These are phyloP conservation scores for Neotropicomus parvogracilis DNA, from an alignment of 1,284 basidiomycete species.

Conservation along the genomic window DNA sequence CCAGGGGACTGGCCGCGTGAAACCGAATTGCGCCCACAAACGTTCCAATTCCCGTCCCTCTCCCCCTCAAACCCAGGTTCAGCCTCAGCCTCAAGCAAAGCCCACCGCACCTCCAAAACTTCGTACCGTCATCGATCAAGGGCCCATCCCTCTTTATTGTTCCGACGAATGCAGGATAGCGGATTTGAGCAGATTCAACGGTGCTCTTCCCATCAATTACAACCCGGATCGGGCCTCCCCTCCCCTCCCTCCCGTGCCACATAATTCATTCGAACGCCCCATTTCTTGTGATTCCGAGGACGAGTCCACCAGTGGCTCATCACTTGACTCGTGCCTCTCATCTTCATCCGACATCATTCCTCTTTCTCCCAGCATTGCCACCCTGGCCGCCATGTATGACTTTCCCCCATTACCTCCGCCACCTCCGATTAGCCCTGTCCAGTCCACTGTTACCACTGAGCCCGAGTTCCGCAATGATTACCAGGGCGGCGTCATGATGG, in stretches of 20 bases:
- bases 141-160: constrained; percentile 72
- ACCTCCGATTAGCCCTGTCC: constrained; percentile 37
- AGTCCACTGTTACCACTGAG: constrained; percentile 19
- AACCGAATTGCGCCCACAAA: constrained; percentile 52
- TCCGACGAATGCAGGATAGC: constrained; percentile 66
- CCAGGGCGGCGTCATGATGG: constrained; percentile 64
- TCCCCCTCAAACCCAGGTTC: constrained; percentile 22
- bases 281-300: constrained; percentile 37
- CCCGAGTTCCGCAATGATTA: constrained; percentile 39
- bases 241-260: constrained; percentile 39
- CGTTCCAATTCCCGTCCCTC: constrained; percentile 36
- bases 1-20: constrained; percentile 58
- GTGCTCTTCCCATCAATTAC: constrained; percentile 45
- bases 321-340: constrained; percentile 39
- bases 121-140: constrained; percentile 69
- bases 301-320: constrained; percentile 40
- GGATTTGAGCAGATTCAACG: constrained; percentile 47
- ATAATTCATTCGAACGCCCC: constrained; percentile 35
- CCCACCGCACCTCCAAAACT: constrained; percentile 41
- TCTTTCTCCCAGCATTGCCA: constrained; percentile 44
- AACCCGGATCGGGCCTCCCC: constrained; percentile 42
- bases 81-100: constrained; percentile 24
- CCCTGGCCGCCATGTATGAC: constrained; percentile 51
- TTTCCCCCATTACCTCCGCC: constrained; percentile 54
- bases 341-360: constrained; percentile 28